Evolutionary conservation across 306 rosid genomes (phyloP), one percentile per base, ranked within the genome.

Genomic region (Alnus rubra): DNA sequence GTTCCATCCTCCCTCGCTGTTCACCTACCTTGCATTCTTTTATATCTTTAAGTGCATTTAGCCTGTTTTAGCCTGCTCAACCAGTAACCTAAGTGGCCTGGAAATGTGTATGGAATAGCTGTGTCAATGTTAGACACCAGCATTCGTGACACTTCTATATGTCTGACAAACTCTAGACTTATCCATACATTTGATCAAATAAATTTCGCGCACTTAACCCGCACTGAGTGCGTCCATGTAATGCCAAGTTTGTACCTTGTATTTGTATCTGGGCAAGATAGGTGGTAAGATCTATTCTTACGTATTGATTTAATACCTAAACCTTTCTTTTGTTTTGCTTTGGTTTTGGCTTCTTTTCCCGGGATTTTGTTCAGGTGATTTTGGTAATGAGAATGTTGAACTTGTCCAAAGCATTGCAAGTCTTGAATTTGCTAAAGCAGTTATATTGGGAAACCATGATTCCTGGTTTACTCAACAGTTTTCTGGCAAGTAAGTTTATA

Each of bases 381-480:
- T 95, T 86, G 98, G 98, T 47, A 93, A 95, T 48, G 98, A 95
- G 88, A 90, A 91, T 73, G 90, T 92, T 71, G 96, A 91, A 83
- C 90, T 95, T 4, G 97, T 95, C 78, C 90, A 18, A 73, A 92
- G 90, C 69, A 82, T 90, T 81, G 93, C 97, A n/a, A 86, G 79
- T 42, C 87, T 92, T 68, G 82, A 83, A 76, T 87, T 90, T 88
- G n/a, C 94, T 47, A 92, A 92, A 85, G 96, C 92, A 71, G 88
- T 90, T 77, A 91, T 95, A 77, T 82, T 95, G 85, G 98, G 97
- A 84, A 92, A 90, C 79, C 98, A 92, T 73, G 98, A 95, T 89
- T 82, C 98, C 76, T 95, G 98, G 98, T 89, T 82, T 82, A 92
- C 98, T 54, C 83, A 8, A 75, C 84, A 70, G 76, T 95, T 92